A percentile compares a stretch with the other conserved stretches of the same genome.
These are phyloP conservation scores for Cucumis variabilis DNA, from an alignment of 331 rosid genomes.

Conservation along the genomic window DNA sequence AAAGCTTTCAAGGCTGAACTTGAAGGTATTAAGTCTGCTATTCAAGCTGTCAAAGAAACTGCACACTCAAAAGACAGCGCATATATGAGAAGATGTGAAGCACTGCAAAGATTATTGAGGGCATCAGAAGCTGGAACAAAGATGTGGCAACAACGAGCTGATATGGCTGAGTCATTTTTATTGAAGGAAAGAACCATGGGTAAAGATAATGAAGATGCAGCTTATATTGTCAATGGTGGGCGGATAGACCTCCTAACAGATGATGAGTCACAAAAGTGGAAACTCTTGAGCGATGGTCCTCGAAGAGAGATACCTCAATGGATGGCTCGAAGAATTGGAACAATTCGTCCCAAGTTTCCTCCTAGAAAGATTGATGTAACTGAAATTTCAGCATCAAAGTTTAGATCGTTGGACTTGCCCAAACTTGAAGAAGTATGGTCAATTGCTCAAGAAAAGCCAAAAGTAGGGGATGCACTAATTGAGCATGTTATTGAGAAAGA, in stretches of 20 bases:
- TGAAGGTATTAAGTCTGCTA: slow-evolving; percentile 63
- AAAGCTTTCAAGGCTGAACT: slow-evolving; percentile 69
- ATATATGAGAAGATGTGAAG: slow-evolving; percentile 73
- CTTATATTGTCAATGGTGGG: slow-evolving; percentile 74
- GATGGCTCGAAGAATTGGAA: slow-evolving; percentile 77
- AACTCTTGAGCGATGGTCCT: slow-evolving; percentile 78
- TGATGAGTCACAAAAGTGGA: slow-evolving; percentile 76
- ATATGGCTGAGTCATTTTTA: slow-evolving; percentile 63
- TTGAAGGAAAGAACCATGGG: slow-evolving; percentile 58
- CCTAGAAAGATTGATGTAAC: slow-evolving; percentile 67
- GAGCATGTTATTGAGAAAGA: slow-evolving; percentile 72
- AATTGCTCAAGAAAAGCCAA: slow-evolving; percentile 76
- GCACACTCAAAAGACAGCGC: slow-evolving; percentile 58
- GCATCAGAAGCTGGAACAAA: slow-evolving; percentile 65
- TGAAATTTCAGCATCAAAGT: slow-evolving; percentile 61
- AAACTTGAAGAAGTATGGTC: slow-evolving; percentile 76
- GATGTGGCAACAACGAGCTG: slow-evolving; percentile 72
- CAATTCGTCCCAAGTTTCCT: slow-evolving; percentile 72
- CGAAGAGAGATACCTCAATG: slow-evolving; percentile 85
- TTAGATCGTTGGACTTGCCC: slow-evolving; percentile 75
- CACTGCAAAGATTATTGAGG: slow-evolving; percentile 67
- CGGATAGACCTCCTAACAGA: slow-evolving; percentile 70
- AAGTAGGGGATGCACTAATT: slow-evolving; percentile 63
- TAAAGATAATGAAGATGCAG: slow-evolving; percentile 50
- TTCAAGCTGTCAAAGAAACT: slow-evolving; percentile 70